These are phyloP conservation scores for Ceriops decandra DNA, from an alignment of 345 rosid genomes.

Conservation along the genomic window DNA sequence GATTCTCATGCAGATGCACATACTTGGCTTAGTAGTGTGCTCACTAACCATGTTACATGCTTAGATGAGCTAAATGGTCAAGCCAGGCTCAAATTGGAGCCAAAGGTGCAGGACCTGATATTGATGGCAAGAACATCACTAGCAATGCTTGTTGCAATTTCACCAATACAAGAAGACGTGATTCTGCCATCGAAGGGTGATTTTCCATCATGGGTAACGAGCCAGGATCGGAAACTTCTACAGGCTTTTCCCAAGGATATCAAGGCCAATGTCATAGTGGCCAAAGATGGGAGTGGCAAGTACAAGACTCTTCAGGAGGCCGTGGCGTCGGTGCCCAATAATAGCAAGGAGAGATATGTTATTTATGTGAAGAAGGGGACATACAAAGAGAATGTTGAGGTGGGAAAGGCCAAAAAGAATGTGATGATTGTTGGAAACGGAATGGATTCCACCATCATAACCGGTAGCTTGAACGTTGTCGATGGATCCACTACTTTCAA, in stretches of 20 bases:
- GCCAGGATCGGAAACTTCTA: conserved; percentile 10
- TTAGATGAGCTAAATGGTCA: conserved; percentile 16
- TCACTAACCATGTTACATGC: conserved; percentile 23
- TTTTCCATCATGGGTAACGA: conserved; percentile 18
- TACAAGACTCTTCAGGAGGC: conserved; percentile 17
- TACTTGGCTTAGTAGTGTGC: conserved; percentile 20
- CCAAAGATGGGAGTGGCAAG: conserved; percentile 24
- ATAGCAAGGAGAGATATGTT: conserved; percentile 13
- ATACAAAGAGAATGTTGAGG: conserved; percentile 17
- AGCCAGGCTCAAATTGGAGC: conserved; percentile 10
- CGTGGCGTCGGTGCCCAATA: conserved; percentile 14
- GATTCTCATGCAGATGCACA: conserved; percentile 12
- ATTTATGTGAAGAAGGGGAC: conserved; percentile 23
- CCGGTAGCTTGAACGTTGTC: conserved; percentile 16
- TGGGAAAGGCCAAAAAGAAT: conserved; percentile 17
- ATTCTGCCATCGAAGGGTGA: conserved; percentile 7
- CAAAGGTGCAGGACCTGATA: conserved; percentile 6
- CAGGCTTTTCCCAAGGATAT: neutral
- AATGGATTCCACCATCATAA: conserved; percentile 20
- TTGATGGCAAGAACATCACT: conserved; percentile 11
- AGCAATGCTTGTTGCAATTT: conserved; percentile 14
- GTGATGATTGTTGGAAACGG: conserved; percentile 22
- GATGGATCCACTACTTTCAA: conserved; percentile 18
- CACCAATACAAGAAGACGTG: neutral
- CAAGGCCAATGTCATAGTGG: conserved; percentile 18